Conservation (phyloP, 2,329 filamentous ascomycete genomes). For the Septoria petroselini region DNA sequence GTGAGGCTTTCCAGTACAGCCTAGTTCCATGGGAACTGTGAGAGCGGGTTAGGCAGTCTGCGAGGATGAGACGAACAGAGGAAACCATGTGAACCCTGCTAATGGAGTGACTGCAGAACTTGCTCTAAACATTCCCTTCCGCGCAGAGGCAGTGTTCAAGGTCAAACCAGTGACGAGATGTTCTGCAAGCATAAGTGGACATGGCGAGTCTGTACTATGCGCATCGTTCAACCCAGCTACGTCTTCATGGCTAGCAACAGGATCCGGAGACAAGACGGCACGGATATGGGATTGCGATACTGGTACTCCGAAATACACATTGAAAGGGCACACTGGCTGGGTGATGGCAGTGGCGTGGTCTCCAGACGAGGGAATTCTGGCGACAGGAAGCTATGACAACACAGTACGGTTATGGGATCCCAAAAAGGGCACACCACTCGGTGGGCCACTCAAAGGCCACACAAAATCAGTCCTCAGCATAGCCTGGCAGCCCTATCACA, state of each 20-base stretch:
- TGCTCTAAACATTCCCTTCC: slow-evolving; percentile 60
- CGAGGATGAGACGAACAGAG: no score
- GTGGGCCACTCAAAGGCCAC: slow-evolving; percentile 75
- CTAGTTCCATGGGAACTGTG: no score
- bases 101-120: slow-evolving; percentile 51
- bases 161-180: slow-evolving; percentile 90
- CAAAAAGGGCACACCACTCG: slow-evolving; percentile 70
- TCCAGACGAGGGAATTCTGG: slow-evolving; percentile 75
- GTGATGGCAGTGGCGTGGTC: slow-evolving; percentile 85
- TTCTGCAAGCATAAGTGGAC: slow-evolving; percentile 81
- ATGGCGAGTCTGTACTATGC: slow-evolving; percentile 85
- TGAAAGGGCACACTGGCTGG: slow-evolving; percentile 87
- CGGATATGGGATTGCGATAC: slow-evolving; percentile 94
- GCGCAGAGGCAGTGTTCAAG: slow-evolving; percentile 87
- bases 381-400: slow-evolving; percentile 91
- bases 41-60: no score
- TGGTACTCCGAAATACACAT: slow-evolving; percentile 78
- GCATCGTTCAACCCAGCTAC: slow-evolving; percentile 79
- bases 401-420: slow-evolving; percentile 88
- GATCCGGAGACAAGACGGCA: slow-evolving; percentile 86
- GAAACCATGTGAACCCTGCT: background rate
- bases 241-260: slow-evolving; percentile 77
- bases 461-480: slow-evolving; percentile 84
- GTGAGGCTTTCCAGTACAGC: background rate
- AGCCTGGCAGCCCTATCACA: slow-evolving; percentile 90